Evolutionary conservation across 129 eudicot species (phyloP), one percentile per base, ranked within the genome.

Genomic region (Lactuca sativa): DNA sequence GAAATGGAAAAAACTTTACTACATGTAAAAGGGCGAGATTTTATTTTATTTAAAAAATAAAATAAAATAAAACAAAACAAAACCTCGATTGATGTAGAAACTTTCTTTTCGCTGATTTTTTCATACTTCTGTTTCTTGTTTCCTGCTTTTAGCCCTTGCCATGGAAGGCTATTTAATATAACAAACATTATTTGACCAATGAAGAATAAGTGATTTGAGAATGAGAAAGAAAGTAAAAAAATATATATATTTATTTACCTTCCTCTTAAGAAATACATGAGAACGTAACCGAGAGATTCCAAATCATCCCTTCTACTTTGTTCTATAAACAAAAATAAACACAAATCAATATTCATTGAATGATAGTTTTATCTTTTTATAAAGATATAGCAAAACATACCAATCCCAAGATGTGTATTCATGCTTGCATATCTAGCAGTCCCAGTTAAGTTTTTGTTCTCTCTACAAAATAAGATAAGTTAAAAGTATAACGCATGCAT

Each of bases 291-390:
- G 71, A 91, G 96, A 74, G 97, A 90, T 75, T 90, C 97, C 70
- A 90, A 70, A 81, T 90, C 97, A 74, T 90, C 97, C 71, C 97
- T 86, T 72, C 97, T 86, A 84, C 97, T 91, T 83, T 91, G 97
- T 68, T 91, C 97, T 92, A 72, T 56, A 65, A 77, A 56, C 33
- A 56, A 51, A 48, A 62, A 17, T 21, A 66, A 30, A 79, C 61
- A 68, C 16, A 12, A 5, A 32, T 53, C 38, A 36, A 55, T 58
- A 69, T 68, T 48, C 31, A 66, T 44, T 4, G 49, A 10, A 70
- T 53, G 57, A 21, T 30, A 32, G 48, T 38, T 48, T 48, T 2
- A 0, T 54, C 54, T 67, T 54, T 21, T 51, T 53, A 21, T 7
- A 17, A 6, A 66, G 59, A 10, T 1, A 67, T 33, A 54, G 59